Percentiles rank a stretch among this genome's conserved stretches.
phyloP scores from a whole-genome alignment of 495 filamentous ascomycete genomes.

The Penicillium dipodomyicola region DNA sequence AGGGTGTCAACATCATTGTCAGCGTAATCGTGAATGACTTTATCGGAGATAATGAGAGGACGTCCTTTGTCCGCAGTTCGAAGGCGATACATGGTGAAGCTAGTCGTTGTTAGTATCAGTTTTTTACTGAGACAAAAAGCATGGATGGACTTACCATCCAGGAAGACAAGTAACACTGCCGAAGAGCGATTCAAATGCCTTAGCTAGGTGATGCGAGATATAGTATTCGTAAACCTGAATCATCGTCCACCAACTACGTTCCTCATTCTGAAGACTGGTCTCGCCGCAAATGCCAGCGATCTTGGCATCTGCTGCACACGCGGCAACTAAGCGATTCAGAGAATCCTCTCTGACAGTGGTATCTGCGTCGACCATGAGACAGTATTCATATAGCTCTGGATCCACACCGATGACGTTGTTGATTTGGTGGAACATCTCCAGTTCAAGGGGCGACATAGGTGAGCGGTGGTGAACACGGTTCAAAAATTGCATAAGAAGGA shows the following conservation, averaged over 20 bases:
- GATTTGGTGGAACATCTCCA: slow-evolving; percentile 98
- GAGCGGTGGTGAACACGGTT: slow-evolving; percentile 94
- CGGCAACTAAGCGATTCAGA: slow-evolving; percentile 86
- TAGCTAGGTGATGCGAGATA: slow-evolving; percentile 90
- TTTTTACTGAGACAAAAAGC: background rate
- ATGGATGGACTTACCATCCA: slow-evolving; percentile 73
- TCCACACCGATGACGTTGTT: slow-evolving; percentile 99
- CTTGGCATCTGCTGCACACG: slow-evolving; percentile 89
- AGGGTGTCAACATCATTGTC: slow-evolving; percentile 88
- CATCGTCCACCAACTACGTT: slow-evolving; percentile 97
- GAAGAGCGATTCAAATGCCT: slow-evolving; percentile 94
- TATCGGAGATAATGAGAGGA: slow-evolving; percentile 87
- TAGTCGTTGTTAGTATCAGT: slow-evolving; percentile 43
- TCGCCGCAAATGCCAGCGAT: slow-evolving; percentile 98
- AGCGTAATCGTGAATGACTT: slow-evolving; percentile 81
- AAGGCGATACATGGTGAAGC: slow-evolving; percentile 98
- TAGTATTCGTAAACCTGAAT: slow-evolving; percentile 99
- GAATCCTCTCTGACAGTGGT: slow-evolving; percentile 92
- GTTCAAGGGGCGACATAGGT: slow-evolving; percentile 91
- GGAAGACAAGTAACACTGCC: slow-evolving; percentile 96
- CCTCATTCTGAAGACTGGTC: slow-evolving; percentile 93
- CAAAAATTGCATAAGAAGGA: slow-evolving; percentile 80
- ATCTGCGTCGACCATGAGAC: slow-evolving; percentile 97
- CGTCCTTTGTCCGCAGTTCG: slow-evolving; percentile 88
- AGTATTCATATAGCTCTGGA: slow-evolving; percentile 94